Evolutionary conservation across 345 rosid genomes (phyloP), one percentile per base, ranked within the genome.

Genomic region (Eucalyptus sp.): DNA sequence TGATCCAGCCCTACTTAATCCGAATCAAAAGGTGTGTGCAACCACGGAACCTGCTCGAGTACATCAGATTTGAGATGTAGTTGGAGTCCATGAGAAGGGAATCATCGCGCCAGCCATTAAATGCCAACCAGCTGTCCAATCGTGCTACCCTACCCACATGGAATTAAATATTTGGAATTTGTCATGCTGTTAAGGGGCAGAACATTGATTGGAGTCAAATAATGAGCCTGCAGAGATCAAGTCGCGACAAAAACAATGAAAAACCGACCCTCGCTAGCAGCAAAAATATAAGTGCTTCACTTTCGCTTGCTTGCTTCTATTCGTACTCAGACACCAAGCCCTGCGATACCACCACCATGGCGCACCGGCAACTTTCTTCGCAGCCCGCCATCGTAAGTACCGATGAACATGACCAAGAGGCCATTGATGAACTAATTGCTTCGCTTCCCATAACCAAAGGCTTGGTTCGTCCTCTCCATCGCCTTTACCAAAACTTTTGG

Each of bases 401-500:
- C 0, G 31, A 60, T 25, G 31, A 60, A 60, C 66, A 60, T 0
- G 31, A 27, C 66, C 66, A 6, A 16, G n/a, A 60, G n/a, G 66
- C 66, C 66, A 60, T 85, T 22, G 79, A 87, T 10, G 50, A 87
- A 0, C 88, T 87, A 15, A 62, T 87, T 49, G 79, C 8, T 58
- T 87, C 88, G 0, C 88, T 87, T 29, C 88, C 88, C 80, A 60
- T 11, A 60, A 0, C 15, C 13, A 60, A 46, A 58, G 80, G 79
- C 50, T 15, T 24, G 52, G 33, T 48, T 13, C 24, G 85, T 50
- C 46, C 60, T 0, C 5, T 0, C 56, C 13, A 15, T 7, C 31
- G 37, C 31, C 86, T 46, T 29, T 87, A 87, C 48, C 85, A 76
- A 68, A 62, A 62, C 86, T 87, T 87, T 76, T 71, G 89, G 89